phyloP scores from a whole-genome alignment of 1,284 basidiomycete genomes.

The Earliella scabrosa region DNA sequence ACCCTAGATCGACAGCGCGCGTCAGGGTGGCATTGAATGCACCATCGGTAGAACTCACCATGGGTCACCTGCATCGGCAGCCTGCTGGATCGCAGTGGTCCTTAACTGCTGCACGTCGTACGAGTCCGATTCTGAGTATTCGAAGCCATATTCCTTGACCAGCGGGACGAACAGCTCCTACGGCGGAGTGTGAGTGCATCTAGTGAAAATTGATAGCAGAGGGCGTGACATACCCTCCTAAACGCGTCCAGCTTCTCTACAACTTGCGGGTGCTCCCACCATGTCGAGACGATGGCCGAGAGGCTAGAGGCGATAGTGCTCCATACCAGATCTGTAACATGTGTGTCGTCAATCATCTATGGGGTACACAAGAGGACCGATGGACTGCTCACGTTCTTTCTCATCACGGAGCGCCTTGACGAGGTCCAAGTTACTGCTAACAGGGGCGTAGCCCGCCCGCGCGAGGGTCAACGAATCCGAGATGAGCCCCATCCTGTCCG shows the following conservation, averaged over 20 bases:
- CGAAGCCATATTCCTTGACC: constrained; percentile 82
- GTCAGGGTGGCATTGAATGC: background rate
- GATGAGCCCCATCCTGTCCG: constrained; percentile 88
- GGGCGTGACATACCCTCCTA: constrained; percentile 48
- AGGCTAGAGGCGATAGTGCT: constrained; percentile 64
- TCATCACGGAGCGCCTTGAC: constrained; percentile 73
- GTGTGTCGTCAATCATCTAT: background rate
- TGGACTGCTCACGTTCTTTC: constrained; percentile 67
- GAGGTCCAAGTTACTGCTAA: constrained; percentile 79
- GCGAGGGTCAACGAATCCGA: constrained; percentile 83
- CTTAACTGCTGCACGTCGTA: constrained; percentile 79
- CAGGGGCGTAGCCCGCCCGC: constrained; percentile 77
- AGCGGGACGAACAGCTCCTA: constrained; percentile 81
- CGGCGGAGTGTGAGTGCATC: background rate
- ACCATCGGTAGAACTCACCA: constrained; percentile 40
- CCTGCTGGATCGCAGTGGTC: constrained; percentile 73
- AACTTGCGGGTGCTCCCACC: constrained; percentile 84
- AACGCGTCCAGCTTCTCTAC: constrained; percentile 67
- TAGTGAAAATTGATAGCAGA: background rate
- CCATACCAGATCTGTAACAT: constrained; percentile 72
- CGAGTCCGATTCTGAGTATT: constrained; percentile 72
- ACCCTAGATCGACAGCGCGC: constrained; percentile 50
- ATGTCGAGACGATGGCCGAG: constrained; percentile 63
- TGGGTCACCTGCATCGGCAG: constrained; percentile 67
- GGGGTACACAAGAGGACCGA: background rate